Evolutionary conservation across 2,329 filamentous ascomycete species (phyloP), one percentile per base, ranked within the genome.

Genomic region (Cytospora leucostoma): DNA sequence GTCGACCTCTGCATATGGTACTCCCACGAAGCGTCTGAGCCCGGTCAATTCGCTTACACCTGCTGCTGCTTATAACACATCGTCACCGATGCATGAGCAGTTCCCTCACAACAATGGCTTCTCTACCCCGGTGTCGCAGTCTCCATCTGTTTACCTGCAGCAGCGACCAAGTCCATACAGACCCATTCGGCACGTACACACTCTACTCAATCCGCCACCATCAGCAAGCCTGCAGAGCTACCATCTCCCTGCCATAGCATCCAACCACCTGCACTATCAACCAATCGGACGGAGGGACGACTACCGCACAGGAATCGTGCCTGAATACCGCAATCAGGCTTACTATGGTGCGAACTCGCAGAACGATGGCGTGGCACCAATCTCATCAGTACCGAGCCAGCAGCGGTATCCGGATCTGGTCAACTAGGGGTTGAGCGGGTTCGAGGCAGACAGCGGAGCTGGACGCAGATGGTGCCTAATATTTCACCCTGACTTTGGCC

Each of bases 151-250:
- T 71, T 96, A 96, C 76, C 81, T 97, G 44, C 90, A 91, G 71
- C 92, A 97, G 73, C 86, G 95, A 62, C 88, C 91, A 67, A 98
- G 94, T 61, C 95, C 95, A 3, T 98, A 98, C 76, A 91, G 92
- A 67, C 94, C 94, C 1, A 89, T 97, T 47, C 90, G 93, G 59
- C 86, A 92, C 65, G 92, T 97, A 64, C 93, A 95, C 69, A 96
- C 92, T 0, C 84, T 98, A n/a, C 82, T 97, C 35, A 92, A 95
- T 64, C 93, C 93, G 37, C 92, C 93, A 7, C 91, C 93, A 0
- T 90, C 91, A 32, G 83, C 87, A 10, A 92, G 92, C 8, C 84
- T 96, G 67, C 89, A 94, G 67, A 84, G 90, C 69, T 89, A 92
- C 72, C 82, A 89, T 68, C 79, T 91, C 7, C 70, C 72, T 57